A percentile compares a stretch with the other conserved stretches of the same genome.
These are phyloP conservation scores for Pseudonitzschia multiseries DNA, from an alignment of 108 stramenopile genomes.

Conservation along the genomic window DNA sequence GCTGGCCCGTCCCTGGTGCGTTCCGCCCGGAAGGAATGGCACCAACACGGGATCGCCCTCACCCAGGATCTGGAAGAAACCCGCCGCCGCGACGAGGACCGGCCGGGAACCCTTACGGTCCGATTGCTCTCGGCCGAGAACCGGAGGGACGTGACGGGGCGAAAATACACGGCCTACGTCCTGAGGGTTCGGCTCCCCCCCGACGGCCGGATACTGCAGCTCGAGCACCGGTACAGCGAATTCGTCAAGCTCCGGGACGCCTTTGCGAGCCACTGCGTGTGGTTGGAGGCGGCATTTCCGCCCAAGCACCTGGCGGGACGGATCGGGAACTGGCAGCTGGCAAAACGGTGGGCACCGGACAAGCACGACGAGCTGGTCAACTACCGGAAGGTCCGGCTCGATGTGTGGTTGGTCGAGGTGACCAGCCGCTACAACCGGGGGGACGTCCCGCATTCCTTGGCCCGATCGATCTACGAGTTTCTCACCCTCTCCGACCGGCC, in stretches of 20 bases:
- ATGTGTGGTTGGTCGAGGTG: conserved; percentile 61
- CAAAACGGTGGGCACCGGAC: conserved; percentile 30
- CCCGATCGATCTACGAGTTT: conserved; percentile 42
- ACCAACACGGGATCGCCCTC: conserved; percentile 36
- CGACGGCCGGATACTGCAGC: conserved; percentile 21
- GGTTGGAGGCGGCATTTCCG: conserved; percentile 47
- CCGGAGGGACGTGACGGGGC: conserved; percentile 40
- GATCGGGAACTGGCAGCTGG: conserved; percentile 64
- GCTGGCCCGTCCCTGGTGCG: background rate
- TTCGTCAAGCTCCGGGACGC: conserved; percentile 55
- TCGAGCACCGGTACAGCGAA: conserved; percentile 73
- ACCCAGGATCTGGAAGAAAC: conserved; percentile 48
- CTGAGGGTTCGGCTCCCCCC: conserved; percentile 32
- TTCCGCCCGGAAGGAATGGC: conserved; percentile 55
- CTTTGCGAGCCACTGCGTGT: conserved; percentile 30
- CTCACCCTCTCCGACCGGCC: conserved; percentile 38
- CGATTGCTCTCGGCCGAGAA: conserved; percentile 51
- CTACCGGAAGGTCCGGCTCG: conserved; percentile 53
- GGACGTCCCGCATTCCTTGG: conserved; percentile 25
- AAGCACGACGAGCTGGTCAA: conserved; percentile 41
- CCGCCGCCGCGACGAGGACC: conserved; percentile 22
- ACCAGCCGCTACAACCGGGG: conserved; percentile 37
- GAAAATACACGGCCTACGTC: conserved; percentile 55
- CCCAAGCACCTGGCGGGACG: conserved; percentile 53
- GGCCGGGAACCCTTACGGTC: conserved; percentile 31